Base-by-base conservation (phyloP, 495 filamentous ascomycete genomes). In the Usnea hakonensis region DNA sequence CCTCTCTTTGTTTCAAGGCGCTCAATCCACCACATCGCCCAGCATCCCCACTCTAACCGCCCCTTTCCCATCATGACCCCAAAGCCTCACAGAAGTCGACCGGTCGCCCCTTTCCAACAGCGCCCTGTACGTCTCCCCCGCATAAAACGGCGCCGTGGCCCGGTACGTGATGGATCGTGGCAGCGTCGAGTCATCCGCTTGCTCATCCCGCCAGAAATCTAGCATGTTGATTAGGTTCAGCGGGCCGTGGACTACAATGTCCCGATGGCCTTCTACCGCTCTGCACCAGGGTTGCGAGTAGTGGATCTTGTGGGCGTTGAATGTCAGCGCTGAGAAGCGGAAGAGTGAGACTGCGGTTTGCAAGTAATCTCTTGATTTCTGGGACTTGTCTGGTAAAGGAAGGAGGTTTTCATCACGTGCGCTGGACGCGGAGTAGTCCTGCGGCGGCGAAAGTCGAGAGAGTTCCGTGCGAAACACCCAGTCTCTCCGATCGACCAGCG, bases 301-400 rank as follows among this genome's bases (percentile, higher is more conserved):
- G 68, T 90, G 87, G 44, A 90, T 90, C 70, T 83, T 87, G 66
- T 89, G 87, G 0, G 78, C 82, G 63, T 89, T 90, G 70, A 87
- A 89, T 4, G 86, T 90, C 28, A 90, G 71, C 0, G 87, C 87
- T 0, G 84, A 87, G 75, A 90, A 90, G 5, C 86, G 80, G 70
- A 89, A 89, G 10, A 90, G 78, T 0, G 80, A 79, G 7, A 81
- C 77, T 4, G 79, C 74, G 0, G 84, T 83, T 69, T 82, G 83
- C 17, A 68, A 63, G 50, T 84, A 73, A 14, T 79, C 77, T n/a
- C 77, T 72, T 40, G 68, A 74, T 60, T 76, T 76, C 74, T 13
- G 66, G 48, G 26, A 68, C 70, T 60, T 43, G 62, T 68, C 14
- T 63, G 35, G 48, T 52, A 32, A 32, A 19, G 48, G 48, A 52